These are phyloP conservation scores for Epithemia pelagica DNA, from an alignment of 108 stramenopile genomes.

Conservation along the genomic window DNA sequence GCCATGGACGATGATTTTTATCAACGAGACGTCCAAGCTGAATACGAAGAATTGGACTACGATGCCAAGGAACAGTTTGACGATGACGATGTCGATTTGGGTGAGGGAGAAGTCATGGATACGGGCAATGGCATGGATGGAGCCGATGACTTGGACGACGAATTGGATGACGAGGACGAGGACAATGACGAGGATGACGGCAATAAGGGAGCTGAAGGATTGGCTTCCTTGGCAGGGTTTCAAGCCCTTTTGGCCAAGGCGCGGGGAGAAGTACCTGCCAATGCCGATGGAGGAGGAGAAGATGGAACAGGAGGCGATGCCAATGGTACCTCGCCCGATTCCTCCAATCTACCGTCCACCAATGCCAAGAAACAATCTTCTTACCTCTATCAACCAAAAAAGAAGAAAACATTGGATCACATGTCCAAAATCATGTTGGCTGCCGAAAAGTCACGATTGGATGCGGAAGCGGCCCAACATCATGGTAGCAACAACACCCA, in stretches of 20 bases:
- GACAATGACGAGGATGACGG: slow-evolving; percentile 42
- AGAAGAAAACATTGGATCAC: slow-evolving; percentile 21
- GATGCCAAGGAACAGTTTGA: slow-evolving; percentile 87
- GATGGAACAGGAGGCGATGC: slow-evolving; percentile 18
- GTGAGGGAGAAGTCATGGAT: slow-evolving; percentile 60
- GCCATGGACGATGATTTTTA: slow-evolving; percentile 86
- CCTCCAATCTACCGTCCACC: slow-evolving; percentile 9
- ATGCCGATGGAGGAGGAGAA: slow-evolving; percentile 28
- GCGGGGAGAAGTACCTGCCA: slow-evolving; percentile 44
- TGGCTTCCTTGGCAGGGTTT: slow-evolving; percentile 72
- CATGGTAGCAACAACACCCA: not conserved
- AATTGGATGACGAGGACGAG: slow-evolving; percentile 48
- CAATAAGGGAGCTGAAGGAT: slow-evolving; percentile 49
- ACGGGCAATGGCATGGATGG: slow-evolving; percentile 45
- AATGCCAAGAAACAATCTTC: not conserved
- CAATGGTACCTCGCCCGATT: slow-evolving; percentile 11
- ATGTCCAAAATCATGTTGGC: slow-evolving; percentile 48
- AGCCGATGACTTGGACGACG: slow-evolving; percentile 22
- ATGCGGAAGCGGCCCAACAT: slow-evolving; percentile 20
- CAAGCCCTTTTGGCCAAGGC: slow-evolving; percentile 72
- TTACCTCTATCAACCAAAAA: slow-evolving; percentile 16
- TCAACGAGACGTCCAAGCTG: slow-evolving; percentile 76
- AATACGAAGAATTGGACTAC: slow-evolving; percentile 86
- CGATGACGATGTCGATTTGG: slow-evolving; percentile 84
- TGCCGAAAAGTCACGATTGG: slow-evolving; percentile 39